A percentile compares a stretch with the other conserved stretches of the same genome.
Conservation (phyloP, 2,329 filamentous ascomycete species). For the Chaetomium sp. region DNA sequence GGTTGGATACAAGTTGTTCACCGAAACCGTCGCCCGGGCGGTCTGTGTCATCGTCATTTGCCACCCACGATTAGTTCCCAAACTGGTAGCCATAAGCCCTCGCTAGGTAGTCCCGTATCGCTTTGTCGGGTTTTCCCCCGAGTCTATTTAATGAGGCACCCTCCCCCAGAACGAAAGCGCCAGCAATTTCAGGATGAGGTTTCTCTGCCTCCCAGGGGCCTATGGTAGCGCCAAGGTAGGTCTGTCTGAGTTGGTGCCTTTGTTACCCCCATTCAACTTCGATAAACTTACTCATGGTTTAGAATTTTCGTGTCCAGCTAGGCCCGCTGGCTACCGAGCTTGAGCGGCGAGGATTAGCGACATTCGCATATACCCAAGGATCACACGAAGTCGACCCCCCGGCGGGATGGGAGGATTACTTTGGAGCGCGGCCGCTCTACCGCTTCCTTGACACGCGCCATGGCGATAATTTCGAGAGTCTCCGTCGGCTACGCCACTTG, state of each 20-base stretch:
- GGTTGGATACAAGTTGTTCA: too few species aligned
- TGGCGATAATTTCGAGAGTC: constrained; percentile 34
- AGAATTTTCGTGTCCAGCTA: constrained; percentile 37
- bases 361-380: constrained; percentile 34
- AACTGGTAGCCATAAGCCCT: too few species aligned
- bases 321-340: constrained; percentile 34
- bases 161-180: too few species aligned
- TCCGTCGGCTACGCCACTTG: constrained; percentile 33
- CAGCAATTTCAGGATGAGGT: constrained; percentile 35
- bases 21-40: too few species aligned
- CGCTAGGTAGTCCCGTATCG: too few species aligned
- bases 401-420: constrained; percentile 36
- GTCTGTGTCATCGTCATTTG: too few species aligned
- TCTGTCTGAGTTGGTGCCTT: not conserved
- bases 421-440: constrained; percentile 34
- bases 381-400: constrained; percentile 33
- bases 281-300: not conserved
- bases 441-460: constrained; percentile 35
- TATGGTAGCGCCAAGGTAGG: constrained; percentile 37
- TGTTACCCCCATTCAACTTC: not conserved
- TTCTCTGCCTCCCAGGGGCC: constrained; percentile 38
- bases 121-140: too few species aligned
- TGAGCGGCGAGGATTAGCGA: constrained; percentile 29
- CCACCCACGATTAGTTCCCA: too few species aligned
- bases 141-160: too few species aligned